Base-by-base conservation (phyloP, 768 basidiomycete species). In the Clitopilus hobsonii region DNA sequence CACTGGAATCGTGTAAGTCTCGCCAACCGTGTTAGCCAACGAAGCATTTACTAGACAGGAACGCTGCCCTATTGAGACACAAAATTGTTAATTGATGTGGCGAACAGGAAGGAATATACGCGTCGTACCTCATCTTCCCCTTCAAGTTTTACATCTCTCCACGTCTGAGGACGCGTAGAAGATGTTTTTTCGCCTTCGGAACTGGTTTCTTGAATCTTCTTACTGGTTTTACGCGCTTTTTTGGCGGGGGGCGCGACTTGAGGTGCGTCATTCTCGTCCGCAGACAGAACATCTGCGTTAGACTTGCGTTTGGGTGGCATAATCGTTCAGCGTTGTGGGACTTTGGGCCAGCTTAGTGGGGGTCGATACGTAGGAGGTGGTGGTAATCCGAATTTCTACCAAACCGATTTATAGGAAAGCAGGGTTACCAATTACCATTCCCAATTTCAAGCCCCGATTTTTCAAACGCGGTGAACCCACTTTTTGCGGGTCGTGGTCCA, bases 221-320 rank as follows among this genome's bases (percentile, higher is more conserved):
- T 63, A 45, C 62, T 63, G 45, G 55, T 63, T 20, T 60, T 60
- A 52, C 71, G 71, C 6, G 64, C 56, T 58, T 73, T 75, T 57
- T 73, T 72, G 27, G 61, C 48, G 32, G n/a, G 4, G 3, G 60
- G 60, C 29, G 65, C 59, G 51, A 54, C 55, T 51, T 57, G 57
- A 36, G 32, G n/a, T 24, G 49, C 56, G 41, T 58, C 59, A 30
- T 54, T 63, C 38, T 60, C 63, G 23, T 64, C 57, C 32, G 56
- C 53, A 20, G 57, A 57, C 13, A 51, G 27, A 10, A 58, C 60
- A 7, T 52, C 45, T 47, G 64, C 62, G 55, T 75, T 70, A 2
- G 73, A 74, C 61, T 78, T 78, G 68, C 76, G 74, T 57, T 79
- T 78, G 22, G 70, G 61, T 6, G 71, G 63, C 72, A 75, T 77